Evolutionary conservation across 2,329 filamentous ascomycete genomes (phyloP).

Genomic region (Botryotinia convoluta): DNA sequence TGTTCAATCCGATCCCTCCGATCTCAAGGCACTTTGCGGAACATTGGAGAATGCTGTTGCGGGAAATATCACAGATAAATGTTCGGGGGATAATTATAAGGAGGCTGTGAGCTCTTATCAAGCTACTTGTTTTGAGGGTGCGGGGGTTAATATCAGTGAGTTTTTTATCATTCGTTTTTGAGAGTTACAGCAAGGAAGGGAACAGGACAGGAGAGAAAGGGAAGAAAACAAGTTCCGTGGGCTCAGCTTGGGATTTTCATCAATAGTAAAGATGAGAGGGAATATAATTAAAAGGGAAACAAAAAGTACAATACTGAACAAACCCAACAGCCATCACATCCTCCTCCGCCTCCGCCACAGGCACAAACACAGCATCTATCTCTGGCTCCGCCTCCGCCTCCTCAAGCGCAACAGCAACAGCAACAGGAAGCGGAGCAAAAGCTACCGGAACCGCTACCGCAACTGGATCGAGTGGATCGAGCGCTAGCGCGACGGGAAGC

Average conservation of each 20-base stretch:
- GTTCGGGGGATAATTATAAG: neutral
- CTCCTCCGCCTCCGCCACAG: conserved; percentile 2
- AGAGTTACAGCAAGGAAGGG: neutral
- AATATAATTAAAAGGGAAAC: neutral
- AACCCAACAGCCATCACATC: neutral
- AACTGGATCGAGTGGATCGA: neutral
- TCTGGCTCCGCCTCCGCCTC: neutral
- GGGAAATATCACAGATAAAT: conserved; percentile 24
- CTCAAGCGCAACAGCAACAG: neutral
- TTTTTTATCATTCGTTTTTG: neutral
- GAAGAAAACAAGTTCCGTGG: too few relatives aligned
- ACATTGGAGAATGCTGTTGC: conserved; percentile 12
- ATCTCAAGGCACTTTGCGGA: conserved; percentile 22
- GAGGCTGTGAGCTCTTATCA: conserved; percentile 20
- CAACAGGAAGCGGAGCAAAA: conserved; percentile 1
- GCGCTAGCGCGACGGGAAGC: neutral
- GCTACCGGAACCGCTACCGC: neutral
- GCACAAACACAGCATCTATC: neutral
- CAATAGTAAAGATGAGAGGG: too few relatives aligned
- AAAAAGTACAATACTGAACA: neutral
- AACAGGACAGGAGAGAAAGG: too few relatives aligned
- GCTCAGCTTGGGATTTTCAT: too few relatives aligned
- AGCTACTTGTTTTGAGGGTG: conserved; percentile 19
- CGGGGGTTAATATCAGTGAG: conserved; percentile 15
- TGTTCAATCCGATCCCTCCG: conserved; percentile 20